Evolutionary conservation across 192 early-diverging fungal species (phyloP).

Genomic region (Backusella psychrophila): DNA sequence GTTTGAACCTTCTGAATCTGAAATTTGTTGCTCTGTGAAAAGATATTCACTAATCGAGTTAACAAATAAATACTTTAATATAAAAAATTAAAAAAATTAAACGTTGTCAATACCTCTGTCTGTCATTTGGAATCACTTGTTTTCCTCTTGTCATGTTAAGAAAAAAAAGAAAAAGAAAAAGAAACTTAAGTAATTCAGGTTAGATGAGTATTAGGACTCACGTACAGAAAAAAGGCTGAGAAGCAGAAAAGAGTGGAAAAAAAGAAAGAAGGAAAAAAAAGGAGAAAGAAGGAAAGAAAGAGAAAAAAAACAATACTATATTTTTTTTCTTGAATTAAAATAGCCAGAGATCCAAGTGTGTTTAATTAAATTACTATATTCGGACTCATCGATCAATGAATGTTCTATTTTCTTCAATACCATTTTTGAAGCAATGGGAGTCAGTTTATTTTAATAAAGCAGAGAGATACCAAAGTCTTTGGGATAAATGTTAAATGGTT

Average conservation of each 20-base stretch:
- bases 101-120: constrained; percentile 5
- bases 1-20: neutral
- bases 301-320: neutral
- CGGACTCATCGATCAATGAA: neutral
- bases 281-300: neutral
- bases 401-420: constrained; percentile 2
- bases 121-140: neutral
- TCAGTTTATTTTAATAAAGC: neutral
- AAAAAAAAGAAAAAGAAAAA: neutral
- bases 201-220: neutral
- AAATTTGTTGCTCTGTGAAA: neutral
- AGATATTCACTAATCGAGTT: neutral
- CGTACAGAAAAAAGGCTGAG: neutral
- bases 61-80: neutral
- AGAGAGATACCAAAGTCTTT: neutral
- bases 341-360: neutral
- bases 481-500: neutral
- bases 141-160: neutral
- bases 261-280: neutral
- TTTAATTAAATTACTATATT: constrained; percentile 6
- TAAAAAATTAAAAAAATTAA: neutral
- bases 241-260: neutral
- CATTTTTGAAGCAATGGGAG: neutral
- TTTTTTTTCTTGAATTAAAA: neutral
- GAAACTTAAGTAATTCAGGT: neutral